Conservation (phyloP, 2,329 filamentous ascomycete species). For the Colletotrichum plurivorum region DNA sequence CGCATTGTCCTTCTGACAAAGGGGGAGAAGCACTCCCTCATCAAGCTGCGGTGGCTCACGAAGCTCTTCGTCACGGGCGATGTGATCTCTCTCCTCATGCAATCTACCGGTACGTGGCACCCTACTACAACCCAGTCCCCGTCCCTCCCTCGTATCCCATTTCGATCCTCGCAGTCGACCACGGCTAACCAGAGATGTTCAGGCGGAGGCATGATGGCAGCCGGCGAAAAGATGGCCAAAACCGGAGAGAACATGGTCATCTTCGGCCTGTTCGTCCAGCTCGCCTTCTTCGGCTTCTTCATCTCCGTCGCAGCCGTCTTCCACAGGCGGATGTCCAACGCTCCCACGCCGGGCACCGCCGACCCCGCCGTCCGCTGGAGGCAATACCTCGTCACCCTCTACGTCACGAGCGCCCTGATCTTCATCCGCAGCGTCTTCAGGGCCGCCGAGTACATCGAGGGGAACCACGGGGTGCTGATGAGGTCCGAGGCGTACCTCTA, state of each 20-base stretch:
- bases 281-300: background rate
- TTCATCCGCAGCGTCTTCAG: background rate
- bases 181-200: too few relatives aligned
- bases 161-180: too few relatives aligned
- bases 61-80: constrained; percentile 69
- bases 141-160: too few relatives aligned
- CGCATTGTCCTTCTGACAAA: constrained; percentile 56
- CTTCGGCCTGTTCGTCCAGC: background rate
- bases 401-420: background rate
- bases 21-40: constrained; percentile 49
- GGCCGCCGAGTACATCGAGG: background rate
- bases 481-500: background rate
- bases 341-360: background rate
- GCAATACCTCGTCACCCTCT: background rate
- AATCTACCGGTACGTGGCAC: background rate
- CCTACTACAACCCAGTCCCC: too few relatives aligned
- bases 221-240: background rate
- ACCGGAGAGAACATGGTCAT: background rate
- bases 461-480: background rate
- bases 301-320: background rate
- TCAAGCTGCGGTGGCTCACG: constrained; percentile 60
- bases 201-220: background rate
- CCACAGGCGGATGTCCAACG: background rate
- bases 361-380: background rate
- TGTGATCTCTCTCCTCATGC: constrained; percentile 45